Evolutionary conservation across 148 eudicot genomes (phyloP).

Genomic region (Agrostemma githago): DNA sequence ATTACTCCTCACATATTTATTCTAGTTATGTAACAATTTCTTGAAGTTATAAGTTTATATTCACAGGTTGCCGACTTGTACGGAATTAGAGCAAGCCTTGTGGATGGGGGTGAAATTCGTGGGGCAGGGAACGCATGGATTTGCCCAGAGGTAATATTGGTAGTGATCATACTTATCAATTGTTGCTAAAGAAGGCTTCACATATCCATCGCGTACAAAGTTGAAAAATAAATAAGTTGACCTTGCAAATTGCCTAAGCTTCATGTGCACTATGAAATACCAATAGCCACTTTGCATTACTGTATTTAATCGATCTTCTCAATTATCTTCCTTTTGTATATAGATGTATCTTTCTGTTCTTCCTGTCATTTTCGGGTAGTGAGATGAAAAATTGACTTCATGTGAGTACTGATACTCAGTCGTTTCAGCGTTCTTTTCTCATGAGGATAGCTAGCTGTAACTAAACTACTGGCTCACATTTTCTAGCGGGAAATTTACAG

Average conservation of each 20-base stretch:
- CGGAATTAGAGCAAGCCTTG: conserved; percentile 89
- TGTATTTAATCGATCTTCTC: not conserved
- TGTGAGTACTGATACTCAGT: not conserved
- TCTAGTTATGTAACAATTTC: not conserved
- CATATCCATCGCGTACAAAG: not conserved
- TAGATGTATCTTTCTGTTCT: not conserved
- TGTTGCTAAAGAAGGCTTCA: conserved; percentile 1
- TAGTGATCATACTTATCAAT: not conserved
- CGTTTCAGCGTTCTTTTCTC: conserved; percentile 4
- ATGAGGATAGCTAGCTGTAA: not conserved
- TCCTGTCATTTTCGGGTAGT: not conserved
- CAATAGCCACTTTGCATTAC: not conserved
- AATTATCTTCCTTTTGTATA: not conserved
- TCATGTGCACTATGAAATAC: not conserved
- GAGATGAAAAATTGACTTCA: not conserved
- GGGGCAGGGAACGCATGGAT: conserved; percentile 99
- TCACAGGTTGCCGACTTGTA: conserved; percentile 92
- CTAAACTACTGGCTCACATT: not conserved
- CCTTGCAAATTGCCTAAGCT: conserved; percentile 2
- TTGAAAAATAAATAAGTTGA: not conserved
- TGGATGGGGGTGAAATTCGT: conserved; percentile 99
- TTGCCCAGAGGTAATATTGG: conserved; percentile 79
- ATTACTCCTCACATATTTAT: conserved; percentile 8
- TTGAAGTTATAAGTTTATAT: not conserved
- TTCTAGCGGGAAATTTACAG: not conserved